Percentiles rank a stretch among this genome's conserved stretches.
phyloP scores from a whole-genome alignment of 2,329 filamentous ascomycete species.

The Cordyceps fumosorosea region DNA sequence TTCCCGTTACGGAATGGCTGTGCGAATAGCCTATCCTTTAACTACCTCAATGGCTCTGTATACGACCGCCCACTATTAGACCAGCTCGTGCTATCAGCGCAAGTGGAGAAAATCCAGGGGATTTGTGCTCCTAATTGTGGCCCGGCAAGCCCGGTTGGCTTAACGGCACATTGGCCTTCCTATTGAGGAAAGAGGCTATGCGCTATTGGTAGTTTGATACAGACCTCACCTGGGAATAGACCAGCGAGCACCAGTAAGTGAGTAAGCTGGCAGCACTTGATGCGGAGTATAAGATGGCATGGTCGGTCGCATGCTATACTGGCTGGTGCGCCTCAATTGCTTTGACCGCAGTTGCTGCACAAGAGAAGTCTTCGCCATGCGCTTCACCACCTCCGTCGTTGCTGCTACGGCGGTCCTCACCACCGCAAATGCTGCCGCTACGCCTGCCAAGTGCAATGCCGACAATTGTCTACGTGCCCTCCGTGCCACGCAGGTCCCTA shows the following conservation, averaged over 20 bases:
- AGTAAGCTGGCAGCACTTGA: neutral
- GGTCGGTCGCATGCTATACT: neutral
- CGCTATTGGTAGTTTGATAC: neutral
- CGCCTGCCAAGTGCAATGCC: conserved; percentile 22
- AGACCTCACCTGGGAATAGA: neutral
- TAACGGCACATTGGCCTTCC: neutral
- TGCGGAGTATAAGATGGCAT: neutral
- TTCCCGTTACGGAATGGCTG: neutral
- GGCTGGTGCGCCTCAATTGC: neutral
- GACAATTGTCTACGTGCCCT: conserved; percentile 34
- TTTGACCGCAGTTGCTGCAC: neutral
- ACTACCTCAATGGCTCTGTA: neutral
- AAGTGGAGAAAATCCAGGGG: neutral
- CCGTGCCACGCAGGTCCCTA: conserved; percentile 26
- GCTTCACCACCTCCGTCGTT: neutral
- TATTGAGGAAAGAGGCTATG: neutral
- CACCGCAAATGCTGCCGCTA: conserved; percentile 10
- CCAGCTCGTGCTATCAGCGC: neutral
- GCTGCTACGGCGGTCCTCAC: conserved; percentile 11
- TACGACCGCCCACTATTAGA: neutral
- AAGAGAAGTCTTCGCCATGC: neutral
- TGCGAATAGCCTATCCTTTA: neutral
- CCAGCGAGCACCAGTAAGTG: neutral
- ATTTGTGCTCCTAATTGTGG: neutral
- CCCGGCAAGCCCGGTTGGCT: neutral